phyloP scores from a whole-genome alignment of 1,139 yeast genomes.

The Taphrina sp. region DNA sequence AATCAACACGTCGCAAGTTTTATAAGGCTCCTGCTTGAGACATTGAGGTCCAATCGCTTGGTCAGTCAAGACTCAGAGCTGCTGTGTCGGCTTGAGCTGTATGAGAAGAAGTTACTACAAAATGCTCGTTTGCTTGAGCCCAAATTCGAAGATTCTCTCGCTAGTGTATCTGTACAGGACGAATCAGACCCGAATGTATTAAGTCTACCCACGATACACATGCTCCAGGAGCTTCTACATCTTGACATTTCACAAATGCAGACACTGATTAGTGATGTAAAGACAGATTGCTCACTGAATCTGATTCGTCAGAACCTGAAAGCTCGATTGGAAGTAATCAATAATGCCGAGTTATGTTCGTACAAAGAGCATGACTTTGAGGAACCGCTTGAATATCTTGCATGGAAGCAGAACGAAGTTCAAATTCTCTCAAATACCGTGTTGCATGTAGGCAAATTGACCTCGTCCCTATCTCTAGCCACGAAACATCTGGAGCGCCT shows the following conservation, averaged over 20 bases:
- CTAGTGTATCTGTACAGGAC: too few species aligned
- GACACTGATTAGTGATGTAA: slow-evolving; percentile 1
- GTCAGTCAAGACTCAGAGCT: slow-evolving; percentile 20
- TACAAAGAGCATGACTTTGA: slow-evolving; percentile 1
- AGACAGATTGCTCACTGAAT: slow-evolving; percentile 3
- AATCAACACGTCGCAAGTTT: slow-evolving; percentile 60
- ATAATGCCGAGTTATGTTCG: not conserved
- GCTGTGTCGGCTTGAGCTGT: slow-evolving; percentile 8
- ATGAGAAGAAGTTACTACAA: slow-evolving; percentile 20
- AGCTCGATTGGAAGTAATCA: slow-evolving; percentile 2
- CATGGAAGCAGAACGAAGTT: slow-evolving; percentile 17
- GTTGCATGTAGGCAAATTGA: too few species aligned
- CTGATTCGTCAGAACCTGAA: slow-evolving; percentile 12
- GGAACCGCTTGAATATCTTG: not conserved
- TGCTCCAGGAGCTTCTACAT: not conserved
- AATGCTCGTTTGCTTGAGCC: too few species aligned
- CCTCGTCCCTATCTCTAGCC: too few species aligned
- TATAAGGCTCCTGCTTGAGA: slow-evolving; percentile 51
- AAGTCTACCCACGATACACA: not conserved
- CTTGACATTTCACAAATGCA: not conserved
- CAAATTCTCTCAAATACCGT: too few species aligned
- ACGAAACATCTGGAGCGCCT: too few species aligned
- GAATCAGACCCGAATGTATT: too few species aligned
- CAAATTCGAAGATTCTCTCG: too few species aligned
- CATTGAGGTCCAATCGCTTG: slow-evolving; percentile 46